These are phyloP conservation scores for Anthostomella pinea DNA, from an alignment of 2,329 filamentous ascomycete species.

Conservation along the genomic window DNA sequence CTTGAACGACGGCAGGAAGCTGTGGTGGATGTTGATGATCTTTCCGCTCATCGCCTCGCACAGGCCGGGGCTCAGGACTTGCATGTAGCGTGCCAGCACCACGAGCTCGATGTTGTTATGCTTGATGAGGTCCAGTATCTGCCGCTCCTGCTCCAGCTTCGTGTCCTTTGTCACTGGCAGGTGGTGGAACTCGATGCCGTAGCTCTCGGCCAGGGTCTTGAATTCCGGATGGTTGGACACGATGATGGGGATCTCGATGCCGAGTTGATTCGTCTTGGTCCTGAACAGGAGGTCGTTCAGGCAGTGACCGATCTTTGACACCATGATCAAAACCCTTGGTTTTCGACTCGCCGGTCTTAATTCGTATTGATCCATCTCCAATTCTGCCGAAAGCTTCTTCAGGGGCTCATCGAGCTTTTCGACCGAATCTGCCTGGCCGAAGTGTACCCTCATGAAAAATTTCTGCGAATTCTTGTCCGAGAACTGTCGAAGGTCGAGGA, in stretches of 20 bases:
- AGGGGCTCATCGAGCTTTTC: constrained; percentile 56
- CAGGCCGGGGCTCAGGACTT: constrained; percentile 72
- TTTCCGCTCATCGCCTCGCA: constrained; percentile 77
- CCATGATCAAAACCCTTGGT: constrained; percentile 80
- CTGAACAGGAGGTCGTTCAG: constrained; percentile 82
- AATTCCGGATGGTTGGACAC: constrained; percentile 82
- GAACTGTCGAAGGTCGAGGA: constrained; percentile 83
- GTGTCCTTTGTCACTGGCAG: constrained; percentile 77
- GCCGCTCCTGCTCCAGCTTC: constrained; percentile 69
- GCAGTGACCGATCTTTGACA: constrained; percentile 85
- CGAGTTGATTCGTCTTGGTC: constrained; percentile 69
- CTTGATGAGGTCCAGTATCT: constrained; percentile 67
- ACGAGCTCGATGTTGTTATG: constrained; percentile 73
- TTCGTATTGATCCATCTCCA: constrained; percentile 66
- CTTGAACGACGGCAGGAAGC: constrained; percentile 84
- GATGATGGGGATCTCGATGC: constrained; percentile 72
- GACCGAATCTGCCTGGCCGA: constrained; percentile 57
- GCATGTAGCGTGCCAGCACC: constrained; percentile 84
- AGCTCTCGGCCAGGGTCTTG: constrained; percentile 63
- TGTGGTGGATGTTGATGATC: constrained; percentile 93
- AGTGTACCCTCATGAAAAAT: constrained; percentile 90
- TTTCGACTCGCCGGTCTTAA: constrained; percentile 67
- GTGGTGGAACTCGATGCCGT: constrained; percentile 77
- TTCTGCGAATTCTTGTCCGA: constrained; percentile 69
- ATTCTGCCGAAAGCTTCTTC: constrained; percentile 56